Evolutionary conservation across 257 asterid species (phyloP).

Genomic region (Nicotiana undulata): DNA sequence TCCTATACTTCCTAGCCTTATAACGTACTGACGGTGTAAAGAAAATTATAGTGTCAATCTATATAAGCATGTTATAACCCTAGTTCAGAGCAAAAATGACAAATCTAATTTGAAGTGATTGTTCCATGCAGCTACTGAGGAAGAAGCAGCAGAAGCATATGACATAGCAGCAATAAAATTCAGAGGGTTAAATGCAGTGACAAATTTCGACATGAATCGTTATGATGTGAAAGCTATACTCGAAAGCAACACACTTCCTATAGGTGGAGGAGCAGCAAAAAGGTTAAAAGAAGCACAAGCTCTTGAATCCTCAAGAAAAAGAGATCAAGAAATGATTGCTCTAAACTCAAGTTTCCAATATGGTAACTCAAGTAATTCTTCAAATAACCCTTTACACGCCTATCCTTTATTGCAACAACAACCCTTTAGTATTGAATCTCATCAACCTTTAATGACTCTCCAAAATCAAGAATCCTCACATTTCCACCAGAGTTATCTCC

Average conservation of each 20-base stretch:
- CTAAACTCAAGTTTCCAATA: slow-evolving; percentile 44
- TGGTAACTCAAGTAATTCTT: slow-evolving; percentile 20
- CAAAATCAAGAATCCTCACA: slow-evolving; percentile 41
- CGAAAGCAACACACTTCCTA: slow-evolving; percentile 76
- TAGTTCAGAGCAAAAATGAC: background rate
- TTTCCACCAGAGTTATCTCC: slow-evolving; percentile 41
- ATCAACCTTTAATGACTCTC: slow-evolving; percentile 36
- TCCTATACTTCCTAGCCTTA: too few species aligned
- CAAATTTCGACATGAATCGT: slow-evolving; percentile 87
- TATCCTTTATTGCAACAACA: slow-evolving; percentile 44
- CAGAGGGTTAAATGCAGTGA: slow-evolving; percentile 78
- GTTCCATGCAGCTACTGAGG: slow-evolving; percentile 61
- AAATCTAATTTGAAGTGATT: background rate
- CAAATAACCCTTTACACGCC: slow-evolving; percentile 24
- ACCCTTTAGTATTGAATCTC: slow-evolving; percentile 25
- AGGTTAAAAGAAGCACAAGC: slow-evolving; percentile 84
- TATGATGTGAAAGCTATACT: slow-evolving; percentile 84
- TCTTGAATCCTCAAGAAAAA: slow-evolving; percentile 54
- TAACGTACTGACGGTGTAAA: too few species aligned
- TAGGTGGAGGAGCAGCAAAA: slow-evolving; percentile 85
- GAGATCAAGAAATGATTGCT: slow-evolving; percentile 51
- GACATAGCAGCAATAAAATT: slow-evolving; percentile 88
- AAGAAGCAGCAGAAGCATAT: slow-evolving; percentile 96
- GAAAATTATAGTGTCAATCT: too few species aligned
- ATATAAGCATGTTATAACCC: too few species aligned